Conservation (phyloP, 805 yeast genomes). For the Clavispora asparagi region DNA sequence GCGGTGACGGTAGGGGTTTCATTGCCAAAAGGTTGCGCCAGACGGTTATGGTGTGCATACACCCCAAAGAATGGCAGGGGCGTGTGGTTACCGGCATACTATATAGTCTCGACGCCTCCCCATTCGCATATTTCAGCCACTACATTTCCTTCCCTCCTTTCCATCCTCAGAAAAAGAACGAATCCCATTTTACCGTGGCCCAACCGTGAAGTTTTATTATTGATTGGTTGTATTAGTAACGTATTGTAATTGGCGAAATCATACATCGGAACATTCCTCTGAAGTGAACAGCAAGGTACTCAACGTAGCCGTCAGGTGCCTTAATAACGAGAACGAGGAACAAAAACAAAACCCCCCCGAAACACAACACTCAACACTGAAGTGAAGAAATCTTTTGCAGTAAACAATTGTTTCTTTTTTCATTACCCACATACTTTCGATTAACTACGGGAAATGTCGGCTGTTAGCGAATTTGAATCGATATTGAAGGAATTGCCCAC, state of each 20-base stretch:
- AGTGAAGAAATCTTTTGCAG: not conserved
- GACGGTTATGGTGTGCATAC: too few relatives aligned
- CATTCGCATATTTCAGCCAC: not conserved
- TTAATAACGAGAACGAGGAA: not conserved
- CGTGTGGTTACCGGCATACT: constrained; percentile 9
- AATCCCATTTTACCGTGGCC: not conserved
- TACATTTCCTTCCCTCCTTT: not conserved
- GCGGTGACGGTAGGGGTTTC: too few relatives aligned
- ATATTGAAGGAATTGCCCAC: constrained; percentile 47
- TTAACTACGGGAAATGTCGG: constrained; percentile 27
- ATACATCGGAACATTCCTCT: not conserved
- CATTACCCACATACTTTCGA: not conserved
- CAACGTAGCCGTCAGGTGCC: constrained; percentile 1
- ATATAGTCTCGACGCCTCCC: constrained; percentile 4
- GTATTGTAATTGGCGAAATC: constrained; percentile 12
- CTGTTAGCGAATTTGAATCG: constrained; percentile 42
- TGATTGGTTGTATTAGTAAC: constrained; percentile 11
- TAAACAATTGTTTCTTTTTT: not conserved
- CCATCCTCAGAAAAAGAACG: not conserved
- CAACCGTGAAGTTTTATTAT: not conserved
- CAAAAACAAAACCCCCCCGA: not conserved
- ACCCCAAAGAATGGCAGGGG: not conserved
- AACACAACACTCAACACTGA: not conserved
- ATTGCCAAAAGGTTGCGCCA: too few relatives aligned
- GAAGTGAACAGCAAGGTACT: not conserved